phyloP scores from a whole-genome alignment of 768 basidiomycete species.

The Filobasidium wieringae region DNA sequence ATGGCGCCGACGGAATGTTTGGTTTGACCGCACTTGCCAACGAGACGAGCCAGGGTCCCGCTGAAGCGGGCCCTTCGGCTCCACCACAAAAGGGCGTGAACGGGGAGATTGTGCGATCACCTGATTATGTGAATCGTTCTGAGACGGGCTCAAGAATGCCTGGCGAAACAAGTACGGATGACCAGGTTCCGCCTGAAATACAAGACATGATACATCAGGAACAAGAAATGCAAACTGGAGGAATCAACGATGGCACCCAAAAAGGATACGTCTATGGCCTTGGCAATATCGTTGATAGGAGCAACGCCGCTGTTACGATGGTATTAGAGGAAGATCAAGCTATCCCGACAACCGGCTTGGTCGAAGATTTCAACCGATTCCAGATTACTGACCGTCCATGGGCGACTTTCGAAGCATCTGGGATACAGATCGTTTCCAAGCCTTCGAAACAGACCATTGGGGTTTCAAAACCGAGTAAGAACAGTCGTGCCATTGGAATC shows the following conservation, averaged over 20 bases:
- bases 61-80: no score
- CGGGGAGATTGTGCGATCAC: no score
- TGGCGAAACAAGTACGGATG: no score
- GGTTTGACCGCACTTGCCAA: no score
- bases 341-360: background rate
- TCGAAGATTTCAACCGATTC: constrained; percentile 5
- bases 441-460: constrained; percentile 71
- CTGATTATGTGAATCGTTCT: no score
- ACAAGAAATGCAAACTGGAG: no score
- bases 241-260: background rate
- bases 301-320: no score
- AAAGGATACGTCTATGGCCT: no score
- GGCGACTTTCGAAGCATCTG: constrained; percentile 84
- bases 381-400: constrained; percentile 41
- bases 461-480: constrained; percentile 46
- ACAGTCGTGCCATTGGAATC: constrained; percentile 75
- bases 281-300: no score
- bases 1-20: background rate
- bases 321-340: background rate
- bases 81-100: no score
- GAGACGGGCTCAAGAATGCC: no score
- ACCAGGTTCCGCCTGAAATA: background rate
- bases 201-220: background rate
- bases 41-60: no score
- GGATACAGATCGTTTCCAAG: constrained; percentile 90